A percentile compares a stretch with the other conserved stretches of the same genome.
Conservation (phyloP, 805 yeast species). For the Kregervanrija pseudodelftensis region DNA sequence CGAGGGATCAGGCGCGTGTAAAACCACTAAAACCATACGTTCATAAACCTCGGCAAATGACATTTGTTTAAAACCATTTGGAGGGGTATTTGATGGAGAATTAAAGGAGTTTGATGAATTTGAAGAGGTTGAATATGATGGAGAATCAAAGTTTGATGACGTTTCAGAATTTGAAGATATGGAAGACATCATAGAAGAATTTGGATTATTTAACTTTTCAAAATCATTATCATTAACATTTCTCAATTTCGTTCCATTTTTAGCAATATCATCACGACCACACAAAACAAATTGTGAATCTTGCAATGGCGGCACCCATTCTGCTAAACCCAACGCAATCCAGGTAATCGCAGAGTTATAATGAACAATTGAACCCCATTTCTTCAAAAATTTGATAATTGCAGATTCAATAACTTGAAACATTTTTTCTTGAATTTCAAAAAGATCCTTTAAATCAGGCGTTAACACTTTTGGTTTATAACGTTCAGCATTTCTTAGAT, state of each 20-base stretch:
- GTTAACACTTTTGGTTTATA: conserved; percentile 26
- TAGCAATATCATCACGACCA: conserved; percentile 42
- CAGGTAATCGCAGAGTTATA: conserved; percentile 81
- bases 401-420: conserved; percentile 52
- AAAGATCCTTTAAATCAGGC: conserved; percentile 27
- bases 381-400: conserved; percentile 53
- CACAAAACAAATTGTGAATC: conserved; percentile 47
- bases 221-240: conserved; percentile 27
- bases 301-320: conserved; percentile 72
- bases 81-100: conserved; percentile 12
- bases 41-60: conserved; percentile 66
- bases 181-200: conserved; percentile 9
- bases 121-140: conserved; percentile 20
- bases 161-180: conserved; percentile 2
- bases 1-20: conserved; percentile 60
- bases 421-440: conserved; percentile 43
- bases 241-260: conserved; percentile 30
- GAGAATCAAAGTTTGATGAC: conserved; percentile 18
- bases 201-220: conserved; percentile 21
- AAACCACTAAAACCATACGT: conserved; percentile 62
- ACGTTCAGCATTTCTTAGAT: conserved; percentile 40
- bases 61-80: conserved; percentile 30
- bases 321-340: conserved; percentile 83
- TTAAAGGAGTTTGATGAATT: conserved; percentile 20
- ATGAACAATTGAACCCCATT: conserved; percentile 73